A percentile compares a stretch with the other conserved stretches of the same genome.
Evolutionary conservation across 2,329 filamentous ascomycete genomes (phyloP).

Genomic region (Beauveria caledonica): DNA sequence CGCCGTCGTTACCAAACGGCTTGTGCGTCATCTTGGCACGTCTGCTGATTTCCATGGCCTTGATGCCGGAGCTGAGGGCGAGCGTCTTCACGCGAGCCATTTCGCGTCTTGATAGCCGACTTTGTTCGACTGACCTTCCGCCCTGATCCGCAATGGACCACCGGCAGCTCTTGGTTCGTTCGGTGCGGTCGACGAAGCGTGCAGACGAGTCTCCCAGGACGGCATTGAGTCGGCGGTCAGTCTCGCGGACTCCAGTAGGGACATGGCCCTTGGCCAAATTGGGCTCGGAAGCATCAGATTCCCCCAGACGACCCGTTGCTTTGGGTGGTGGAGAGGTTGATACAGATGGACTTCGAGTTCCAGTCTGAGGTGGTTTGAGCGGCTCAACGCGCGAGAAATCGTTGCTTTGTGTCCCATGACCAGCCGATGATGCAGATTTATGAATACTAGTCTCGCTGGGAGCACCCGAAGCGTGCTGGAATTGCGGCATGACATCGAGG

Average conservation of each 20-base stretch:
- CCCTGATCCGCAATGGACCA: conserved; percentile 44
- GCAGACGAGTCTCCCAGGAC: conserved; percentile 16
- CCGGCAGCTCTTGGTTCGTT: conserved; percentile 28
- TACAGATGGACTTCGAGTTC: conserved; percentile 35
- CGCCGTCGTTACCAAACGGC: conserved; percentile 21
- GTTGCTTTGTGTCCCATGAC: conserved; percentile 20
- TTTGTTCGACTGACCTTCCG: conserved; percentile 26
- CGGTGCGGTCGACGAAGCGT: conserved; percentile 15
- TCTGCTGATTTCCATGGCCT: conserved; percentile 70
- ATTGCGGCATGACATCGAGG: conserved; percentile 44
- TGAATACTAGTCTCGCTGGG: conserved; percentile 13
- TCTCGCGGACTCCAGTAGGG: conserved; percentile 22
- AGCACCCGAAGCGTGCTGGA: conserved; percentile 30
- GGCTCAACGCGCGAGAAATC: conserved; percentile 39
- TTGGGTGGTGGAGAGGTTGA: conserved; percentile 24
- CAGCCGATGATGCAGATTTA: conserved; percentile 13
- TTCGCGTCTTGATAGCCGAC: conserved; percentile 55
- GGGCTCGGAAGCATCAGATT: conserved; percentile 30
- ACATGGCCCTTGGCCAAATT: conserved; percentile 27
- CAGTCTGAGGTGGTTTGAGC: conserved; percentile 41
- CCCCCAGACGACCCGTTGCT: conserved; percentile 15
- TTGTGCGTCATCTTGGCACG: conserved; percentile 46
- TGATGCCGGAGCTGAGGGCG: conserved; percentile 78
- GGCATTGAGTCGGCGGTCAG: conserved; percentile 29
- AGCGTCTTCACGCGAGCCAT: conserved; percentile 70